A percentile compares a stretch with the other conserved stretches of the same genome.
Conservation (phyloP, 768 basidiomycete genomes). For the Lepiota subincarnata region DNA sequence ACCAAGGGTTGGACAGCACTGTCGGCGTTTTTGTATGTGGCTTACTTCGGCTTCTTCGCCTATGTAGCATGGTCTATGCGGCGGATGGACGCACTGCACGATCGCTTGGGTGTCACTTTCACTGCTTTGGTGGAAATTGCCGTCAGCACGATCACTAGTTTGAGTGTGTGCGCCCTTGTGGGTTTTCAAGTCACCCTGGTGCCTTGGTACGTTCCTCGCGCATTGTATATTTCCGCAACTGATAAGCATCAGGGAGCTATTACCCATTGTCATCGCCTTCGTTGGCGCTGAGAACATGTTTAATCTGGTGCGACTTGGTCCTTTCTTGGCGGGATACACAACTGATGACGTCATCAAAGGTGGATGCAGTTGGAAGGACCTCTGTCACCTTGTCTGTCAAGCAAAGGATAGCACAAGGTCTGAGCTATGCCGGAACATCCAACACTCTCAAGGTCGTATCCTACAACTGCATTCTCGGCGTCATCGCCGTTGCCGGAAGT, state of each 20-base stretch:
- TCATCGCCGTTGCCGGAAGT: constrained; percentile 68
- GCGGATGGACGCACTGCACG: constrained; percentile 82
- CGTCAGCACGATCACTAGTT: constrained; percentile 89
- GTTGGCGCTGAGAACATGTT: constrained; percentile 99
- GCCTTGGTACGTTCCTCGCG: constrained; percentile 57
- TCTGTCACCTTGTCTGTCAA: constrained; percentile 86
- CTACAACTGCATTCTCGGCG: constrained; percentile 76
- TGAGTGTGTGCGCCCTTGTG: constrained; percentile 87
- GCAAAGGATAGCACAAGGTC: constrained; percentile 85
- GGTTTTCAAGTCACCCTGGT: constrained; percentile 89
- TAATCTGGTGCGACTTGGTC: constrained; percentile 58
- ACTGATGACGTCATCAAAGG: constrained; percentile 41
- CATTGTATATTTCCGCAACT: constrained; percentile 2
- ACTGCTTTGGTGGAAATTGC: constrained; percentile 90
- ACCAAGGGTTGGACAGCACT: constrained; percentile 52
- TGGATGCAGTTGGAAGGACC: constrained; percentile 81
- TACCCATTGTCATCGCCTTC: constrained; percentile 93
- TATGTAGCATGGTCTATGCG: constrained; percentile 77
- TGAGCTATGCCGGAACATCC: constrained; percentile 85
- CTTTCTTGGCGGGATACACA: constrained; percentile 17
- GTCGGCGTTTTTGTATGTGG: constrained; percentile 67
- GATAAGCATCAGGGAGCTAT: constrained; percentile 56
- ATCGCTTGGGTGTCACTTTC: constrained; percentile 85
- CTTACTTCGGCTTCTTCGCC: constrained; percentile 70
- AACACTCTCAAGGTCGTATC: constrained; percentile 90